Evolutionary conservation across 2,329 filamentous ascomycete species (phyloP), one percentile per base, ranked within the genome.

Genomic region (Phoma sp.): DNA sequence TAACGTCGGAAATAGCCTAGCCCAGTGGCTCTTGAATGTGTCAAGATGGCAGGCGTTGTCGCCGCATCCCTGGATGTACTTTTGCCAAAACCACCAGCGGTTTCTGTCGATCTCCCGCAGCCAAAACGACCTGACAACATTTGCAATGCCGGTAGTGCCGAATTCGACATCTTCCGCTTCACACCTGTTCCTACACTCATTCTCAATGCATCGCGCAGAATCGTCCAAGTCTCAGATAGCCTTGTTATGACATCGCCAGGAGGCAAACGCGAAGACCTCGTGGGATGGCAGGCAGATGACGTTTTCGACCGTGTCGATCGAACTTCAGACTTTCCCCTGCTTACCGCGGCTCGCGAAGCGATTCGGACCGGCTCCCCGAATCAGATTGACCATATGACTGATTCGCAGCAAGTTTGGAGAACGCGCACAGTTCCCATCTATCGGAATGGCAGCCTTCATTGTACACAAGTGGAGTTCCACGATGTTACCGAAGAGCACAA

Each of bases 161-260:
- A 50, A 7, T 45, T 57, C 33, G 64, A 67, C 23, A 42, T 73
- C n/a, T 60, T 73, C 25, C 76, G 72, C 64, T 75, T 57, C 68
- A 80, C 66, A 78, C 81, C 66, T 74, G 53, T 68, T 38, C 65
- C 65, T 26, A 74, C 69, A n/a, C 33, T 73, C 37, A 49, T 72
- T 12, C 47, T 73, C 14, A 64, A 71, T 49, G 51, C 59, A 12
- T 78, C 84, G 54, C 78, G 96, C 46, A 90, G 88, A 62, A 62
- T 74, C 32, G 50, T 58, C 23, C 64, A 80, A 43, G 74, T 78
- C 3, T 83, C 81, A 3, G 69, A 78, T 28, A 78, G 76, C 55
- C 77, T 79, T 61, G 60, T 76, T 18, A 49, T 60, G 5, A 57
- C 76, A 18, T 77, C 73, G 40, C 60, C 59, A 38, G 55, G 69